Conservation (phyloP, 1,139 yeast species). For the Hyphopichia pseudoburtonii region DNA sequence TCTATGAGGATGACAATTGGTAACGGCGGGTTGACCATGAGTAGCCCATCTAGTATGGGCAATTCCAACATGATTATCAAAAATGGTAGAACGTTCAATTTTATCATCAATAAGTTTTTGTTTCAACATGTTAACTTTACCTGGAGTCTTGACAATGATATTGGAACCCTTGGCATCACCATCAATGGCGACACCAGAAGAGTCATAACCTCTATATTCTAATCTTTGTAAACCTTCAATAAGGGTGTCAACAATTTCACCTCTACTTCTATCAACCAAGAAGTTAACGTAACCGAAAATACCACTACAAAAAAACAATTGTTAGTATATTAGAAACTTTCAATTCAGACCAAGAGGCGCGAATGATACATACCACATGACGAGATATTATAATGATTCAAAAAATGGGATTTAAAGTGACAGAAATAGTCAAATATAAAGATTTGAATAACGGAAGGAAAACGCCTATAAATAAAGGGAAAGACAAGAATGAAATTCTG, state of each 20-base stretch:
- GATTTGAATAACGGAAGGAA: too few relatives aligned
- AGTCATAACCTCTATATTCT: constrained; percentile 98
- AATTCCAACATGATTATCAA: constrained; percentile 89
- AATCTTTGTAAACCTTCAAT: constrained; percentile 89
- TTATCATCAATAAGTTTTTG: constrained; percentile 60
- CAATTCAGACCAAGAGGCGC: background rate
- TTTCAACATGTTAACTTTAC: constrained; percentile 84
- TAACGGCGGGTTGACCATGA: constrained; percentile 87
- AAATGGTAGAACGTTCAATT: constrained; percentile 59
- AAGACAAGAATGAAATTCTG: too few relatives aligned
- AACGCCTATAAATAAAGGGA: background rate
- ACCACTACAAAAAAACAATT: constrained; percentile 67
- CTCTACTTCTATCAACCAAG: constrained; percentile 87
- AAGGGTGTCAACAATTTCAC: constrained; percentile 85
- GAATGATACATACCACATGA: constrained; percentile 9
- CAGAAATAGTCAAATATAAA: too few relatives aligned
- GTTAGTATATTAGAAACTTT: constrained; percentile 23
- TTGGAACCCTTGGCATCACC: constrained; percentile 62
- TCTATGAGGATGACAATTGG: constrained; percentile 95
- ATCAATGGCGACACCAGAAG: constrained; percentile 94
- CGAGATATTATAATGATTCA: background rate
- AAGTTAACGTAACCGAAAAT: constrained; percentile 98
- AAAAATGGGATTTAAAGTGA: too few relatives aligned
- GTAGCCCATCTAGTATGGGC: constrained; percentile 99
- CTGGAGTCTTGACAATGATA: constrained; percentile 77